Base-by-base conservation (phyloP, 345 rosid genomes). In the Gossypium thurberi region DNA sequence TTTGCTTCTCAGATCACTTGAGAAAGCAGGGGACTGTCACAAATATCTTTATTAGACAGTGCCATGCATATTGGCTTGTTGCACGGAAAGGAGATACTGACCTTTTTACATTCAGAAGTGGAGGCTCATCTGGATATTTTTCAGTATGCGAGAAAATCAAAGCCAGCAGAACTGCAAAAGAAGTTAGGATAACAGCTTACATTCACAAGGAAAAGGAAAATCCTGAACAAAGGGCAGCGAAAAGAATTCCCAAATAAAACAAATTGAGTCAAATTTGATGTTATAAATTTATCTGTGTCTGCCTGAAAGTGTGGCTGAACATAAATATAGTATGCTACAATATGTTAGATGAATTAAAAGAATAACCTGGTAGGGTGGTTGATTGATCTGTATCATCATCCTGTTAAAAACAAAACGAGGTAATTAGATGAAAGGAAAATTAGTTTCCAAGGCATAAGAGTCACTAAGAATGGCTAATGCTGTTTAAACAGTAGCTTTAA, bases 111-210 rank as follows among this genome's bases (percentile, higher is more conserved):
- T 87, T 86, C 76, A 92, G 72, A 71, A 91, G 94, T 4, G 99
- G 99, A 70, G 87, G 85, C 72, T 91, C 97, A 61, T 92, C 99
- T 0, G 99, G 99, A 76, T 95, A 95, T 56, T 85, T 87, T 79
- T 89, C 92, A 14, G 97, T 86, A 87, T 95, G 99, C 0, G 96
- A 81, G 82, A 95, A 95, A 83, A 92, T 76, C 82, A 95, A 85
- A 80, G 84, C 99, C 58, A 95, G 84, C 86, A 83, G 81, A 86
- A 88, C 99, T 95, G 98, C 84, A 92, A 78, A 55, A 74, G 65
- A 74, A 56, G 68, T 71, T 75, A 44, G 33, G 56, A 76, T 70
- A 84, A 70, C 20, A 60, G 61, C 57, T 72, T 57, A 69, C 4
- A 6, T 60, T 66, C 48, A 66, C 28, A 37, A 43, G 6, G 55